phyloP scores from a whole-genome alignment of 2,329 filamentous ascomycete genomes.

The Fusarium goolgardi region DNA sequence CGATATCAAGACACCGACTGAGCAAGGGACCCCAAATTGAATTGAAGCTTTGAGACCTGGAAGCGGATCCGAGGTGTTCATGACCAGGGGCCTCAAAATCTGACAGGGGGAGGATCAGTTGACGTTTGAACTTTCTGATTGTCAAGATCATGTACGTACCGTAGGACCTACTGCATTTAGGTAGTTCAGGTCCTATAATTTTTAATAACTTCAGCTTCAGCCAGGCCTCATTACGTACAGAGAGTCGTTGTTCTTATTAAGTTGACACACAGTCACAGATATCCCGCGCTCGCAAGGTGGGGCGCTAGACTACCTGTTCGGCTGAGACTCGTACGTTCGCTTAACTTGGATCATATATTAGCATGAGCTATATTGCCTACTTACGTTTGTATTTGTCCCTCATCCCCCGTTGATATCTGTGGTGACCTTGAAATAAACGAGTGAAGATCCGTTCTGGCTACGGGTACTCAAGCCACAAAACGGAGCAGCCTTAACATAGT shows the following conservation, averaged over 20 bases:
- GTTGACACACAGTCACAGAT: slow-evolving; percentile 1
- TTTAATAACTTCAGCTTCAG: neutral
- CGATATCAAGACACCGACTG: slow-evolving; percentile 7
- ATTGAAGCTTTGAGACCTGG: slow-evolving; percentile 31
- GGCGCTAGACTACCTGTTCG: neutral
- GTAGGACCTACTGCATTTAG: neutral
- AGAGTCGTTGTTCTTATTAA: neutral
- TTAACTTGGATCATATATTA: neutral
- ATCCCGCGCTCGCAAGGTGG: neutral
- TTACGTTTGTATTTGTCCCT: neutral
- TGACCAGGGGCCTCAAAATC: slow-evolving; percentile 38
- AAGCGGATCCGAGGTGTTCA: slow-evolving; percentile 45
- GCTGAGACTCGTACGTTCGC: neutral
- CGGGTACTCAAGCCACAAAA: slow-evolving; percentile 29
- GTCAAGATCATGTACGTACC: neutral
- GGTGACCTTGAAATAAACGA: neutral
- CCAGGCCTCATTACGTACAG: slow-evolving; percentile 19
- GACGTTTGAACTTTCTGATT: neutral
- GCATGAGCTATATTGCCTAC: neutral
- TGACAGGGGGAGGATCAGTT: slow-evolving; percentile 6
- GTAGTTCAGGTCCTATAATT: neutral
- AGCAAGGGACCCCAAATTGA: slow-evolving; percentile 12
- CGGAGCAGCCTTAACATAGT: slow-evolving; percentile 24
- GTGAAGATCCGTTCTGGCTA: neutral
- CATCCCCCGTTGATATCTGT: neutral